Percentiles rank a stretch among this genome's conserved stretches.
Evolutionary conservation across 768 basidiomycete species (phyloP).

Genomic region (Cystofilobasidium bisporidii): DNA sequence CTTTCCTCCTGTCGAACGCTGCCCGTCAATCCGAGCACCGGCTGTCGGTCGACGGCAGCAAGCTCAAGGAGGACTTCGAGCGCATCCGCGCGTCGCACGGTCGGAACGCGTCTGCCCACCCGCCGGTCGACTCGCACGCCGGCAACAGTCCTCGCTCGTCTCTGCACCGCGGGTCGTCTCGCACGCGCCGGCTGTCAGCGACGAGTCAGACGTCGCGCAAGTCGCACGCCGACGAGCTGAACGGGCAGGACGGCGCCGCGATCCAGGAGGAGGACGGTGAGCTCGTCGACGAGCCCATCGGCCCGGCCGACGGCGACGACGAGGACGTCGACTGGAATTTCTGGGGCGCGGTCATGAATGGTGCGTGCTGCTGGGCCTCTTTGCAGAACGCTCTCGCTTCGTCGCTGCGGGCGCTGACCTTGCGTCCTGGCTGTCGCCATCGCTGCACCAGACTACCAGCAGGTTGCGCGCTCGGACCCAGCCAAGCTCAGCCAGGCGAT

Average conservation of each 20-base stretch:
- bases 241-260: not conserved
- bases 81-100: not conserved
- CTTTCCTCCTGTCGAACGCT: slow-evolving; percentile 13
- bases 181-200: not conserved
- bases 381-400: too few relatives aligned
- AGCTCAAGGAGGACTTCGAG: slow-evolving; percentile 1
- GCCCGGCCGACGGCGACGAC: not conserved
- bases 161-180: not conserved
- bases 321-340: slow-evolving; percentile 52
- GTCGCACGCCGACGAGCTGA: not conserved
- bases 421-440: slow-evolving; percentile 15
- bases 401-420: not conserved
- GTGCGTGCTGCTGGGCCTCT: too few relatives aligned
- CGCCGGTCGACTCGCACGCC: not conserved
- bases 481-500: slow-evolving; percentile 79
- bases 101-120: not conserved
- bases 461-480: slow-evolving; percentile 67
- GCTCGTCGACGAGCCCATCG: slow-evolving; percentile 21
- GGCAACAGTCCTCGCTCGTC: not conserved
- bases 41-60: slow-evolving; percentile 3
- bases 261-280: slow-evolving; percentile 5
- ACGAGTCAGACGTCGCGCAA: not conserved
- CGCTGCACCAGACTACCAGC: slow-evolving; percentile 59
- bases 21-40: not conserved
- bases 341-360: slow-evolving; percentile 89